A percentile compares a stretch with the other conserved stretches of the same genome.
phyloP scores from a whole-genome alignment of 768 basidiomycete genomes.

The Tricholoma furcatifolium region DNA sequence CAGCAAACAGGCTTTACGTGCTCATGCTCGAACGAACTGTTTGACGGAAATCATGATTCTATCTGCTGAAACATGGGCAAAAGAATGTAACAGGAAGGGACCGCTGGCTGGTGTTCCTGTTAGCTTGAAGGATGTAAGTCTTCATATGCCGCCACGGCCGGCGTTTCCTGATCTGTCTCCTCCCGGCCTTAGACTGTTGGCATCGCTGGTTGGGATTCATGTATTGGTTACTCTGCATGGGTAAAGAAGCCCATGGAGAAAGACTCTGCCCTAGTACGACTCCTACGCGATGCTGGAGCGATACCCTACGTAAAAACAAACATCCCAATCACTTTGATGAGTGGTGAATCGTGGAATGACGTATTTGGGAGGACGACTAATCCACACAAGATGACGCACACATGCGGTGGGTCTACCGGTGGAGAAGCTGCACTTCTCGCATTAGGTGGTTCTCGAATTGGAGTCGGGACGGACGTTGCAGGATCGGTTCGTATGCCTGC shows the following conservation, averaged over 20 bases:
- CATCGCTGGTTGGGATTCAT: constrained; percentile 55
- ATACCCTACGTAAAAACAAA: constrained; percentile 71
- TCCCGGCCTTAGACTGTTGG: constrained; percentile 39
- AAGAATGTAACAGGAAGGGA: constrained; percentile 27
- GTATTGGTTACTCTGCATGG: constrained; percentile 57
- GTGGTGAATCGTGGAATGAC: constrained; percentile 57
- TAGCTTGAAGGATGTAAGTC: constrained; percentile 46
- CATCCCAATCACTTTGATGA: constrained; percentile 55
- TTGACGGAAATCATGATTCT: constrained; percentile 54
- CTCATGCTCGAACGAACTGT: constrained; percentile 51
- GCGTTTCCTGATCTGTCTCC: neutral
- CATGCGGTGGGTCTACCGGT: constrained; percentile 67
- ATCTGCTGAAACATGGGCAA: constrained; percentile 31
- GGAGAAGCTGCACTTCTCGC: constrained; percentile 68
- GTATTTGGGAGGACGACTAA: constrained; percentile 61
- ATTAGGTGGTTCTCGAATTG: constrained; percentile 56
- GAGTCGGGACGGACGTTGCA: constrained; percentile 69
- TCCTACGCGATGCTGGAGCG: constrained; percentile 61
- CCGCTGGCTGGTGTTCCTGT: constrained; percentile 57
- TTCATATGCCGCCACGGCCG: constrained; percentile 6
- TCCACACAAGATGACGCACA: constrained; percentile 53
- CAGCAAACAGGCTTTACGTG: constrained; percentile 43
- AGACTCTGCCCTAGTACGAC: constrained; percentile 49
- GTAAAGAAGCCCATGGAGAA: constrained; percentile 41
- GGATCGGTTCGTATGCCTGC: constrained; percentile 68